Evolutionary conservation across 768 basidiomycete species (phyloP).

Genomic region (Tylopilus cervinicoccineus): DNA sequence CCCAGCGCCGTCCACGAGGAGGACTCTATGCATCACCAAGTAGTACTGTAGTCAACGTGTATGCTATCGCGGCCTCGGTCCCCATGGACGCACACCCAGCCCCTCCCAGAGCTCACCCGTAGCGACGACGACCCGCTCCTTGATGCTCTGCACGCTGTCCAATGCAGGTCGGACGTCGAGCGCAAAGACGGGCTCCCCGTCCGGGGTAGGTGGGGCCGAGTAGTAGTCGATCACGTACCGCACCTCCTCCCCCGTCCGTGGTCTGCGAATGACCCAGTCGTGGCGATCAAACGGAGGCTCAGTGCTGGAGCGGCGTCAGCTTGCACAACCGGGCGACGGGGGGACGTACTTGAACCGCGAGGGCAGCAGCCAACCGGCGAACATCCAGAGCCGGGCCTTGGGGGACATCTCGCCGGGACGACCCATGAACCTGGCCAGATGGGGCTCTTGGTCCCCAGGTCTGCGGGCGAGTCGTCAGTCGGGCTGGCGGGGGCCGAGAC

Average conservation of each 20-base stretch:
- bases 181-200: constrained; percentile 93
- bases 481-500: background rate
- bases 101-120: constrained; percentile 65
- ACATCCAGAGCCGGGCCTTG: constrained; percentile 83
- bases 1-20: constrained; percentile 5
- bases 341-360: constrained; percentile 78
- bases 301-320: constrained; percentile 43
- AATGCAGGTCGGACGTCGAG: constrained; percentile 95
- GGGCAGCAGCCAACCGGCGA: constrained; percentile 88
- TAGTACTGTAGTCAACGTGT: constrained; percentile 3
- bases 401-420: constrained; percentile 91
- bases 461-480: constrained; percentile 33
- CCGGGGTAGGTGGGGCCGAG: constrained; percentile 81
- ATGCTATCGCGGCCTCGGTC: constrained; percentile 10
- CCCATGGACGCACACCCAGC: constrained; percentile 31
- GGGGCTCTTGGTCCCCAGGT: constrained; percentile 51
- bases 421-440: constrained; percentile 83
- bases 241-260: constrained; percentile 73
- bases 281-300: constrained; percentile 97
- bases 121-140: constrained; percentile 65
- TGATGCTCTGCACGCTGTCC: constrained; percentile 76
- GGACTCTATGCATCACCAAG: constrained; percentile 3
- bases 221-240: constrained; percentile 99
- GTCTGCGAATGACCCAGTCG: constrained; percentile 92
- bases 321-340: background rate